These are phyloP conservation scores for Delitschia confertaspora DNA, from an alignment of 495 filamentous ascomycete genomes.

Conservation along the genomic window DNA sequence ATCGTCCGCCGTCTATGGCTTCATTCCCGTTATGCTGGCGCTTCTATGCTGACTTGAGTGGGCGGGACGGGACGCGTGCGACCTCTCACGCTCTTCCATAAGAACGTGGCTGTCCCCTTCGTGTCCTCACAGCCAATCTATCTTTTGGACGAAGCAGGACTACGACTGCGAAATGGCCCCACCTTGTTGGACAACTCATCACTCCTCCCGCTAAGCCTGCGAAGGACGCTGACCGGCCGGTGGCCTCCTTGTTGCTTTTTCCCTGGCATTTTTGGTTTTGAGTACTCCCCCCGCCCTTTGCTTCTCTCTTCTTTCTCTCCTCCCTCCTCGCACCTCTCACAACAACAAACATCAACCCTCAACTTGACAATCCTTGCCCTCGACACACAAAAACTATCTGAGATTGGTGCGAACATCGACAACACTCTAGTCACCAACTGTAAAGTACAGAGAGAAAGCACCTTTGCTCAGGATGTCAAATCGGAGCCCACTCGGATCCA, in stretches of 20 bases:
- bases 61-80: constrained; percentile 15
- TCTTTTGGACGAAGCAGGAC: constrained; percentile 16
- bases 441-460: constrained; percentile 19
- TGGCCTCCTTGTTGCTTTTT: background rate
- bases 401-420: constrained; percentile 4
- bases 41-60: background rate
- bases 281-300: constrained; percentile 13
- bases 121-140: constrained; percentile 23
- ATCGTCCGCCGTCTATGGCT: constrained; percentile 11
- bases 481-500: constrained; percentile 27
- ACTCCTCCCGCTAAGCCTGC: constrained; percentile 15
- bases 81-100: constrained; percentile 12
- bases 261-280: constrained; percentile 21
- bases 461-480: constrained; percentile 29
- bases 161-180: constrained; percentile 16
- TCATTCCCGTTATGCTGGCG: constrained; percentile 9
- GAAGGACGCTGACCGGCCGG: constrained; percentile 9
- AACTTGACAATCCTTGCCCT: background rate
- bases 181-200: constrained; percentile 28
- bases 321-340: constrained; percentile 11
- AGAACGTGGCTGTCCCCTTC: constrained; percentile 25
- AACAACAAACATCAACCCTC: constrained; percentile 1
- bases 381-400: background rate
- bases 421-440: constrained; percentile 4
- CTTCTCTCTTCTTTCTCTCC: constrained; percentile 20